These are phyloP conservation scores for Roridomyces roridus DNA, from an alignment of 768 basidiomycete species.

Conservation along the genomic window DNA sequence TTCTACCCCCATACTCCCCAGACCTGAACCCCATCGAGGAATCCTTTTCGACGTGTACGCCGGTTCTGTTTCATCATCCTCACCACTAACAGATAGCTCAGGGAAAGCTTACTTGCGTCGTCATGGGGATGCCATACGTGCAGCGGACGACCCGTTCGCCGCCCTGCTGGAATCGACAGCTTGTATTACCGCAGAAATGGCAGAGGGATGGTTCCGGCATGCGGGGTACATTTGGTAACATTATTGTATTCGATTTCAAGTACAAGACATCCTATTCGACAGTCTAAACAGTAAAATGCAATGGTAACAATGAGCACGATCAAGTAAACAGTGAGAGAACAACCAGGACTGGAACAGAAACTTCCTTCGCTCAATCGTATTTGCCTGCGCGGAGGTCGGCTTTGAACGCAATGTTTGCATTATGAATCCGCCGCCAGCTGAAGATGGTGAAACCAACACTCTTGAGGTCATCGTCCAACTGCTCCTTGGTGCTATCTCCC, in stretches of 20 bases:
- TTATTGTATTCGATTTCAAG: no score
- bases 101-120: conserved; percentile 21
- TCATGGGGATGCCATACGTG: conserved; percentile 7
- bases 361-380: no score
- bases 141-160: conserved; percentile 13
- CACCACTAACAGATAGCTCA: no score
- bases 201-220: conserved; percentile 27
- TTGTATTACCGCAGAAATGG: conserved; percentile 28
- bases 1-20: conserved; percentile 41
- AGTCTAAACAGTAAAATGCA: no score
- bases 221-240: conserved; percentile 28
- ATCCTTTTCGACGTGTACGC: no score
- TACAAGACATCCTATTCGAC: no score
- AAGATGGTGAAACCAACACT: neutral
- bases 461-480: neutral
- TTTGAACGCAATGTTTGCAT: neutral
- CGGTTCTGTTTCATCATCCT: no score
- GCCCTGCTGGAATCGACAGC: conserved; percentile 21
- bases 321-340: no score
- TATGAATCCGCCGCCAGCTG: neutral
- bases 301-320: no score
- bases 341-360: no score
- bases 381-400: no score
- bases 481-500: neutral
- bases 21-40: conserved; percentile 45